A percentile compares a stretch with the other conserved stretches of the same genome.
These are phyloP conservation scores for Paraphaeosphaeria minitans DNA, from an alignment of 2,329 filamentous ascomycete species.

Conservation along the genomic window DNA sequence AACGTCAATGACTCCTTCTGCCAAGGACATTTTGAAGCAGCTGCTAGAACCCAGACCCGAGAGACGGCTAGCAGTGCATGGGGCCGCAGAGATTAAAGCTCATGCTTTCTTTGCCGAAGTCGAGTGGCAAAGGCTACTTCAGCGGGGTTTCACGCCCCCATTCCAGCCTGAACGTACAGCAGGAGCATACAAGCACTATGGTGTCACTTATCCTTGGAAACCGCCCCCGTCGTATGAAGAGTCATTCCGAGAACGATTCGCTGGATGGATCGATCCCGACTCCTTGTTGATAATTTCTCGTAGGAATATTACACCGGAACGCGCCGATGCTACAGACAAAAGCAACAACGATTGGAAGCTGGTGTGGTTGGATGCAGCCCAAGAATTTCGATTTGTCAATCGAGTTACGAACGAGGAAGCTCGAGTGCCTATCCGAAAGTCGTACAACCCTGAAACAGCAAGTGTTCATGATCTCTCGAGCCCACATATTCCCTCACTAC, in stretches of 20 bases:
- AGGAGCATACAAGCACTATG: background rate
- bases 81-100: constrained; percentile 88
- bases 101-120: constrained; percentile 92
- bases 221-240: background rate
- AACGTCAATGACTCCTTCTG: background rate
- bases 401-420: background rate
- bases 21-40: constrained; percentile 65
- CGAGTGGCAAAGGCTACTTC: constrained; percentile 82
- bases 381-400: background rate
- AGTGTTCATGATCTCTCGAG: background rate
- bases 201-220: background rate
- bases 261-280: background rate
- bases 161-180: constrained; percentile 71
- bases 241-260: background rate
- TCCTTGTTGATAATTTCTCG: background rate
- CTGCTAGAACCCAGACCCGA: constrained; percentile 88
- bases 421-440: background rate
- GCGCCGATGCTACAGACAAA: background rate
- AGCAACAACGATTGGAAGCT: background rate
- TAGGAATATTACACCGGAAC: background rate
- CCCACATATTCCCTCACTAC: background rate
- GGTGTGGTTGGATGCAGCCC: background rate
- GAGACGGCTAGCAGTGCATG: constrained; percentile 83
- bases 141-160: constrained; percentile 87
- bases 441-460: background rate